Conservation (phyloP, 495 filamentous ascomycete species). For the Neurospora sp. region DNA sequence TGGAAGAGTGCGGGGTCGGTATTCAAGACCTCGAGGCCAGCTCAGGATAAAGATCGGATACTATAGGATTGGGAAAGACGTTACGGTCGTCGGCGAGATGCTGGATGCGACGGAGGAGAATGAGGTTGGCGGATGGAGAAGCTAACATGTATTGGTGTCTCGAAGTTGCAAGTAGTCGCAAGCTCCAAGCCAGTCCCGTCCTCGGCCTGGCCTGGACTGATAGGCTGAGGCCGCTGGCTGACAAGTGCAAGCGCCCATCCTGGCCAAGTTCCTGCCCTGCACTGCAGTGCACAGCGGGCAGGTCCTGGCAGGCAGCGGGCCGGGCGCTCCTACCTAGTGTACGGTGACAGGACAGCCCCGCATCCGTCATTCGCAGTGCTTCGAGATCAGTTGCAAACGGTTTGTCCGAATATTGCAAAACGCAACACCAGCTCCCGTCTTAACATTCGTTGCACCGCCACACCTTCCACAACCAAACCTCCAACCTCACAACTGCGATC, state of each 20-base stretch:
- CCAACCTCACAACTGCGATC: not conserved
- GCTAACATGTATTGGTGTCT: slow-evolving; percentile 7
- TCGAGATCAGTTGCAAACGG: not conserved
- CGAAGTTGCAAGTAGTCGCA: slow-evolving; percentile 6
- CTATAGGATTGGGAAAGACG: not conserved
- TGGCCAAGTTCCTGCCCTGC: not conserved
- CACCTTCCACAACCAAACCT: not conserved
- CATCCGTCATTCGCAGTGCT: not conserved
- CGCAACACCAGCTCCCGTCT: not conserved
- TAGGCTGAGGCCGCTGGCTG: not conserved
- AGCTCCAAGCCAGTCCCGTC: slow-evolving; percentile 10
- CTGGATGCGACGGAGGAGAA: slow-evolving; percentile 3
- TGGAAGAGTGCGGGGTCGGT: not conserved
- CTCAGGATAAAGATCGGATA: slow-evolving; percentile 5
- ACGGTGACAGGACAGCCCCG: not conserved
- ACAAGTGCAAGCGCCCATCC: not conserved
- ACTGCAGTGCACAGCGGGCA: not conserved
- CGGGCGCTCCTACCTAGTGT: not conserved
- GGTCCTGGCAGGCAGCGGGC: not conserved
- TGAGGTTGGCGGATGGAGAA: slow-evolving; percentile 7
- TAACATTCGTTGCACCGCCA: not conserved
- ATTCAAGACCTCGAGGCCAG: slow-evolving; percentile 9
- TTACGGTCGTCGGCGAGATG: slow-evolving; percentile 4
- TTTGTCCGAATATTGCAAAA: not conserved
- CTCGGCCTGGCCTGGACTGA: not conserved